phyloP scores from a whole-genome alignment of 441 rosid species.

The Brassica hybrid region DNA sequence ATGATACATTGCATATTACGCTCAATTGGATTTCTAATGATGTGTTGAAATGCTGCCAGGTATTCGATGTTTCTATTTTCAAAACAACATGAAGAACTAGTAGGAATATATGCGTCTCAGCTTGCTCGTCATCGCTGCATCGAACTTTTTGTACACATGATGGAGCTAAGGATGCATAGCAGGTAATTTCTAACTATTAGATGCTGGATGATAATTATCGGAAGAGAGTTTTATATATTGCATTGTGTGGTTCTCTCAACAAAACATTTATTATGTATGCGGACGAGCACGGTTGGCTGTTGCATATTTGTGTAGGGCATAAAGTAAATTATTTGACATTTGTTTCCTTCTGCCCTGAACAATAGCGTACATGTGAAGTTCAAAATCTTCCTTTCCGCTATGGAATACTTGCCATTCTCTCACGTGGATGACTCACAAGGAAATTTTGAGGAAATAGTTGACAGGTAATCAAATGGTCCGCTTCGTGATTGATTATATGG shows the following conservation, averaged over 20 bases:
- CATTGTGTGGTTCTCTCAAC: conserved; percentile 19
- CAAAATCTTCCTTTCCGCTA: conserved; percentile 92
- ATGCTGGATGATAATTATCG: not conserved
- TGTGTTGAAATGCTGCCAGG: conserved; percentile 61
- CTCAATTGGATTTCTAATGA: conserved; percentile 30
- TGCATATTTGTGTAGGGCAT: conserved; percentile 14
- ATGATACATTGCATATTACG: conserved; percentile 13
- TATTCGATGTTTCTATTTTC: conserved; percentile 94
- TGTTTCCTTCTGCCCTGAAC: conserved; percentile 18
- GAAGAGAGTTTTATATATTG: conserved; percentile 18
- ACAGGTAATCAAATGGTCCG: conserved; percentile 60
- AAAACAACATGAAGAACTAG: conserved; percentile 93
- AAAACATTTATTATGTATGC: not conserved
- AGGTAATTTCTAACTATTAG: conserved; percentile 53
- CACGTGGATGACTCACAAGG: conserved; percentile 76
- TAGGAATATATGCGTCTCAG: conserved; percentile 97
- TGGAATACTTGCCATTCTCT: conserved; percentile 91
- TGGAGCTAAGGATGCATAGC: conserved; percentile 91
- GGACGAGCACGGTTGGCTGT: conserved; percentile 6
- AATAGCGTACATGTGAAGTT: conserved; percentile 69
- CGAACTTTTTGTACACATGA: conserved; percentile 98
- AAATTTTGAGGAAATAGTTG: conserved; percentile 95
- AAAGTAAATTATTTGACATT: conserved; percentile 30
- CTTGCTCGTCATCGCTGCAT: conserved; percentile 91
- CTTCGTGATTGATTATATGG: no score